Base-by-base conservation (phyloP, 805 yeast species). In the Wickerhamomyces chaumierensis region DNA sequence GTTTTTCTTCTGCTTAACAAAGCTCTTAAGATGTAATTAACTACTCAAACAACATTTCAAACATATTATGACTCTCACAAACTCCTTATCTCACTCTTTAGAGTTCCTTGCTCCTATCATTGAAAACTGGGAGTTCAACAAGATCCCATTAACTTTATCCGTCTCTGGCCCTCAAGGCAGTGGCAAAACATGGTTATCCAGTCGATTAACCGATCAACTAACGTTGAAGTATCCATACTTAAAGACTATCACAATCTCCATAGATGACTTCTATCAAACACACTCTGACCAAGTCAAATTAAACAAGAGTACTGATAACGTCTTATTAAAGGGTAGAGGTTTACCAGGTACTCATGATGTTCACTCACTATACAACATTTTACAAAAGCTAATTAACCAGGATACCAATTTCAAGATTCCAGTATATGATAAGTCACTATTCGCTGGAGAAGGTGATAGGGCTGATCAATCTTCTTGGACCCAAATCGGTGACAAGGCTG, bases 271-370 rank as follows among this genome's bases (percentile, higher is more conserved):
- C 42, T 90, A 90, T 55, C 61, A 84, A 31, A 75, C 84, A 0
- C 77, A 75, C 52, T 57, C 52, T 7, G 79, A 78, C 16, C 96
- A 86, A 52, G 42, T 41, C 19, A 42, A 43, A 25, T 52, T 87
- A 18, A 68, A 71, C 2, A 31, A 42, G 13, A 59, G 63, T 42
- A 53, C 63, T 1, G 67, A 59, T 13, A 83, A 84, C 52, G 54
- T 59, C 28, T 60, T 90, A 35, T 51, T 85, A 15, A 71, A 66
- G 42, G 95, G 95, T 3, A 63, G 97, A 19, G 97, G 97, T 0
- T 66, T 84, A 14, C 97, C 97, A 0, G 96, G 96, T 0, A 90
- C 97, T 0, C 98, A 90, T 56, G 96, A 90, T 52, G 51, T 83
- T 25, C 47, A 40, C 13, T 20, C 40, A 18, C 53, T 55, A 16